Evolutionary conservation across 1,284 basidiomycete genomes (phyloP).

Genomic region (Ceratobasidium sp.): DNA sequence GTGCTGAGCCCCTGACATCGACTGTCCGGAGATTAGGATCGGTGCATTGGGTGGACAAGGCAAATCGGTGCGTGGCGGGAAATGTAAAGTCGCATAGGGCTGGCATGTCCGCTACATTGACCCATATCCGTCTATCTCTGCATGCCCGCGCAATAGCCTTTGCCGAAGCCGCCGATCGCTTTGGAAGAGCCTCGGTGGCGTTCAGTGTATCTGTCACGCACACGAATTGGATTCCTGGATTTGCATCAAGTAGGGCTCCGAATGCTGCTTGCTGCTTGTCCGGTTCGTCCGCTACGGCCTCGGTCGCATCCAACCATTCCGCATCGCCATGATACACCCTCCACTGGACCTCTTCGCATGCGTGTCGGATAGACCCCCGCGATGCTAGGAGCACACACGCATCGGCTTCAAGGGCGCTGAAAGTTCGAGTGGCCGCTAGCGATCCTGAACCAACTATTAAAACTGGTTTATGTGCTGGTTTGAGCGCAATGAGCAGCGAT

Average conservation of each 20-base stretch:
- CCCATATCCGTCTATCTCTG: conserved; percentile 65
- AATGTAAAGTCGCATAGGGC: conserved; percentile 89
- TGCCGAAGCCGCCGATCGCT: conserved; percentile 61
- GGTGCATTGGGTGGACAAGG: conserved; percentile 45
- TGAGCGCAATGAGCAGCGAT: conserved; percentile 81
- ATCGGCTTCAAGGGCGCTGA: conserved; percentile 81
- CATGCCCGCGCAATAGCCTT: conserved; percentile 62
- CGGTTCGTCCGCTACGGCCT: conserved; percentile 53
- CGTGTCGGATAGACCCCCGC: conserved; percentile 55
- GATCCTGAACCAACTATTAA: conserved; percentile 77
- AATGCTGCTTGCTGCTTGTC: conserved; percentile 47
- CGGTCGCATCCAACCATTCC: conserved; percentile 50
- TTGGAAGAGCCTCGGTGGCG: conserved; percentile 47
- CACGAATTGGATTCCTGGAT: conserved; percentile 60
- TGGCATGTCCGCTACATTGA: conserved; percentile 88
- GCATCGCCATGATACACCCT: conserved; percentile 58
- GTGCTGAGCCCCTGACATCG: conserved; percentile 54
- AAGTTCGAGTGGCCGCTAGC: conserved; percentile 80
- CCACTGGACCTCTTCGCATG: conserved; percentile 76
- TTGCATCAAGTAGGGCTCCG: conserved; percentile 46
- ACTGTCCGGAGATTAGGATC: conserved; percentile 40
- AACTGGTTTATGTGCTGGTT: conserved; percentile 58
- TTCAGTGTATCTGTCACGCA: conserved; percentile 77
- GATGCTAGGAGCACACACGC: conserved; percentile 71
- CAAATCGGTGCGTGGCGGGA: conserved; percentile 83